These are phyloP conservation scores for Fusarium transvaalense DNA, from an alignment of 2,329 filamentous ascomycete species.

Conservation along the genomic window DNA sequence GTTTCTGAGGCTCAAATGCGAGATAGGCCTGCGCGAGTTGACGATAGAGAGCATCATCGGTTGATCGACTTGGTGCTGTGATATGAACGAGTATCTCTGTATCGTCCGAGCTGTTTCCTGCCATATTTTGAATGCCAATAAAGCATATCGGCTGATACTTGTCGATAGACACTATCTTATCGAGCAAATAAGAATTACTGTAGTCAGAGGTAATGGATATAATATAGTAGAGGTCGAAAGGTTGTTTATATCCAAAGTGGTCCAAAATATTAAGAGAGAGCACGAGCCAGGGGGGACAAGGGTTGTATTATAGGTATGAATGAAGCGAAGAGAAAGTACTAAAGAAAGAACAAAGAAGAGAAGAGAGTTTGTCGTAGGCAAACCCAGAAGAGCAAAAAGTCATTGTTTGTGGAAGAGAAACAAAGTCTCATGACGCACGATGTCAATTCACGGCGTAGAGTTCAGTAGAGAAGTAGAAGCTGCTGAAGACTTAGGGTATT, in stretches of 20 bases:
- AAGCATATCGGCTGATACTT: conserved; percentile 44
- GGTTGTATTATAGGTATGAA: conserved; percentile 7
- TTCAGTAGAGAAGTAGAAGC: conserved; percentile 10
- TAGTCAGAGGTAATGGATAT: neutral
- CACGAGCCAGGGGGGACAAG: conserved; percentile 33
- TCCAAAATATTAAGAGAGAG: conserved; percentile 21
- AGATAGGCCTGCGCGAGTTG: conserved; percentile 65
- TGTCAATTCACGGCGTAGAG: conserved; percentile 20
- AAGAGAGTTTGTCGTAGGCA: conserved; percentile 1
- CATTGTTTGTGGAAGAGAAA: conserved; percentile 12
- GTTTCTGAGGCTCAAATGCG: conserved; percentile 56
- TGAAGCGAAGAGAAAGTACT: conserved; percentile 2
- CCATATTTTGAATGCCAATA: conserved; percentile 43
- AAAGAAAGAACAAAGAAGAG: neutral
- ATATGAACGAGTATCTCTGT: conserved; percentile 70
- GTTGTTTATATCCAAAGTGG: conserved; percentile 19
- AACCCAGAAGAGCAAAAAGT: neutral
- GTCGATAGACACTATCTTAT: conserved; percentile 16
- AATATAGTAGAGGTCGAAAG: neutral
- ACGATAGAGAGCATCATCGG: conserved; percentile 64
- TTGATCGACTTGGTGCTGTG: conserved; percentile 61
- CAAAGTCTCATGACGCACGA: conserved; percentile 14
- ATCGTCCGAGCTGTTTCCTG: conserved; percentile 46
- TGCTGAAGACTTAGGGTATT: conserved; percentile 26
- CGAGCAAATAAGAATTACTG: neutral